Base-by-base conservation (phyloP, 2,329 filamentous ascomycete species). In the Dryadomyces sulphureus region DNA sequence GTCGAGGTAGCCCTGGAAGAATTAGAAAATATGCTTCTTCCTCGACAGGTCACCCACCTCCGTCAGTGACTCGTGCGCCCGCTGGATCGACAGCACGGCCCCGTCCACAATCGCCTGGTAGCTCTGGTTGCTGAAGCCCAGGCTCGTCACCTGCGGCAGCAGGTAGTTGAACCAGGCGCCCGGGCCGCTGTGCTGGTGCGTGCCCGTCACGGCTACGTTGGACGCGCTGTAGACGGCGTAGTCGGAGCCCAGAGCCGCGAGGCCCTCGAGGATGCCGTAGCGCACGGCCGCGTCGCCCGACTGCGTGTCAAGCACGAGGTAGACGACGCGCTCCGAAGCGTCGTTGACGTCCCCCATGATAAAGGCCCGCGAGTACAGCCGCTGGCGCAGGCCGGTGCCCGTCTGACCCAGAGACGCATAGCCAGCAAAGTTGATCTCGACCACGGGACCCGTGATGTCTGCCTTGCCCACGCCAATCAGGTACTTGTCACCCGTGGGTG, bases 141-240 rank as follows among this genome's bases (percentile, higher is more conserved):
- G 73, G 56, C 80, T 89, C 0, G 90, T 92, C 52, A 96, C 83
- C 59, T 95, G 89, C 7, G 89, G 90, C 6, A 95, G 70, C 9
- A 96, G 72, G 59, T 95, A 96, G 63, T 96, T 96, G 59, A 93
- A 70, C 87, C 88, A 96, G 6, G 84, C 90, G 2, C 84, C 90
- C 0, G 90, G 89, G 0, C 89, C 90, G 21, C 88, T 81, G 64
- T 96, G 90, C 22, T 85, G 92, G 61, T 96, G 90, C 0, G 90
- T 96, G 45, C 89, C 90, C 0, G 87, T 94, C 20, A 96, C 75
- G 30, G 90, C 90, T 32, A 95, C 65, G 57, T 94, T 96, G 54
- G 84, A 73, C 55, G 84, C 75, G 41, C 72, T 76, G 62, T 95
- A 96, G 24, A 81, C 64, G 1, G 74, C 68, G 59, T 89, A 94